Conservation (phyloP, 208 protist genomes). For the Leptomonas seymouri region DNA sequence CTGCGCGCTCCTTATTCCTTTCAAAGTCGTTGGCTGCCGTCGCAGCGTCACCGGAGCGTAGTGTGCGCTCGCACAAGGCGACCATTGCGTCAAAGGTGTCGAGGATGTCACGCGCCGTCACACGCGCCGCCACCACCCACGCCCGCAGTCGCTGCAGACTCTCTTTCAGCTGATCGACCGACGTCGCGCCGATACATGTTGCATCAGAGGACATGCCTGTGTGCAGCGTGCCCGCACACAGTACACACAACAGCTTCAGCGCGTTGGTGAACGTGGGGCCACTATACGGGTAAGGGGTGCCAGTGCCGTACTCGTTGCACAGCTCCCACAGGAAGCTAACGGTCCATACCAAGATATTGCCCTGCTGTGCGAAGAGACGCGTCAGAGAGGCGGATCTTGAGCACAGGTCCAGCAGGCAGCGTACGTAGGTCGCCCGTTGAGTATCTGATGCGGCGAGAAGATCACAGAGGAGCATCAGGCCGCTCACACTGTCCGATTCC, state of each 20-base stretch:
- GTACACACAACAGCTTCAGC: conserved; percentile 38
- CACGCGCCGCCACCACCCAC: conserved; percentile 30
- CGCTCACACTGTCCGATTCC: conserved; percentile 50
- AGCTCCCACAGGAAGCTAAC: conserved; percentile 66
- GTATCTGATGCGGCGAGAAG: conserved; percentile 63
- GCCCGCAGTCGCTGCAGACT: conserved; percentile 28
- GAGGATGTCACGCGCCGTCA: conserved; percentile 32
- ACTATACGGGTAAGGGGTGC: conserved; percentile 45
- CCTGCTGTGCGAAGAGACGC: conserved; percentile 44
- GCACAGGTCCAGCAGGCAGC: conserved; percentile 49
- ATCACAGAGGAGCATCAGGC: conserved; percentile 63
- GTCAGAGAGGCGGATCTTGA: conserved; percentile 55
- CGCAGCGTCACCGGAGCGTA: background rate
- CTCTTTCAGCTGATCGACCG: conserved; percentile 21
- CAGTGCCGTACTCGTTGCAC: conserved; percentile 58
- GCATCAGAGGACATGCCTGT: background rate
- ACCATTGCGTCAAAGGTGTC: conserved; percentile 29
- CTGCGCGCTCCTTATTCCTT: background rate
- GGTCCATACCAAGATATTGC: conserved; percentile 63
- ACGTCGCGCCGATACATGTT: background rate
- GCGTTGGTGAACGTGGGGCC: conserved; percentile 61
- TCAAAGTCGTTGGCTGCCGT: background rate
- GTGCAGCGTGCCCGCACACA: conserved; percentile 23
- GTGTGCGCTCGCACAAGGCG: background rate
- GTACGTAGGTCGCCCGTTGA: conserved; percentile 51